phyloP scores from a whole-genome alignment of 192 early-diverging fungal species.

The Umbelopsis sp. region DNA sequence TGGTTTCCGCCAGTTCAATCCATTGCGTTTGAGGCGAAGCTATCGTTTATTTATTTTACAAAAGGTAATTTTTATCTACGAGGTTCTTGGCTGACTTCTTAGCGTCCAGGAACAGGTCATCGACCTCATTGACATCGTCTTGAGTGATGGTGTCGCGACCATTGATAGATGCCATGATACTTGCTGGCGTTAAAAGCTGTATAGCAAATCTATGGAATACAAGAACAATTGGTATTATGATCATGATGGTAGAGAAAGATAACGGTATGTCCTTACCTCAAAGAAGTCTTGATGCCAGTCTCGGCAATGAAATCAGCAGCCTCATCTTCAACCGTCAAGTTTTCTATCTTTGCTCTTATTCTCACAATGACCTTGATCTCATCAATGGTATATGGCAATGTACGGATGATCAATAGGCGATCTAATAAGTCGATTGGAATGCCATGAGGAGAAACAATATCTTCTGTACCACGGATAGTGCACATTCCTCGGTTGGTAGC shows the following conservation, averaged over 20 bases:
- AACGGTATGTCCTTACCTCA: constrained; percentile 58
- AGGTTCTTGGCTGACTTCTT: constrained; percentile 80
- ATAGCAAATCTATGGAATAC: constrained; percentile 74
- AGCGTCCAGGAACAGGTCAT: constrained; percentile 87
- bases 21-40: neutral
- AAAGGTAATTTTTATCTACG: constrained; percentile 14
- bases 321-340: constrained; percentile 75
- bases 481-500: constrained; percentile 98
- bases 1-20: too few species aligned
- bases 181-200: constrained; percentile 92
- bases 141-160: constrained; percentile 78
- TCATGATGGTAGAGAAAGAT: neutral
- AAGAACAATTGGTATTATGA: neutral
- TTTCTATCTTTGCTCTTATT: constrained; percentile 90
- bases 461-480: constrained; percentile 91
- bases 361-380: constrained; percentile 88
- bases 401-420: constrained; percentile 93
- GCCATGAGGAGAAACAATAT: constrained; percentile 93
- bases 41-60: constrained; percentile 8
- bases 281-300: constrained; percentile 84
- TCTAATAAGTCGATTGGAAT: constrained; percentile 97
- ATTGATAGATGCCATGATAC: constrained; percentile 83
- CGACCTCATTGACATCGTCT: constrained; percentile 86
- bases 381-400: constrained; percentile 79
- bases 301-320: constrained; percentile 80